Percentiles rank a stretch among this genome's conserved stretches.
phyloP scores from a whole-genome alignment of 2,329 filamentous ascomycete species.

The Trichoderma polysporum region DNA sequence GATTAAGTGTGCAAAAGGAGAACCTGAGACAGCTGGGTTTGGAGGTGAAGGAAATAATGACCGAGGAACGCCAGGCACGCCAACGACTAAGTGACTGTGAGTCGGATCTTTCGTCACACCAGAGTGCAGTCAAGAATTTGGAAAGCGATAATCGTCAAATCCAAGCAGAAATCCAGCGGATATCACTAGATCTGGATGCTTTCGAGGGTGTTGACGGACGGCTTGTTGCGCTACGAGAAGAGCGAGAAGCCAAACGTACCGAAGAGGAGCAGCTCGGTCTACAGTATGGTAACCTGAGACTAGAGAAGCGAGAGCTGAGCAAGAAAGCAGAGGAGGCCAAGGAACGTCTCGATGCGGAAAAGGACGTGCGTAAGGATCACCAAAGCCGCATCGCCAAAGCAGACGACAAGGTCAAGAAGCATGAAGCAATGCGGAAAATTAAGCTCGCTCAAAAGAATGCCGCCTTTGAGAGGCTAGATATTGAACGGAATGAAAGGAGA shows the following conservation, averaged over 20 bases:
- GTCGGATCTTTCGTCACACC: constrained; percentile 47
- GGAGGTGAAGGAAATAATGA: constrained; percentile 54
- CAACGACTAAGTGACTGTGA: constrained; percentile 50
- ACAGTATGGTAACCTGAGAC: constrained; percentile 53
- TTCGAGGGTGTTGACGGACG: constrained; percentile 68
- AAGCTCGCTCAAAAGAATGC: constrained; percentile 62
- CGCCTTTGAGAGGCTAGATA: constrained; percentile 52
- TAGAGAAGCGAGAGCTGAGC: constrained; percentile 52
- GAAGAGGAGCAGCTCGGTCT: constrained; percentile 50
- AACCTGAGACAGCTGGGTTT: constrained; percentile 52
- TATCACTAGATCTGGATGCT: constrained; percentile 60
- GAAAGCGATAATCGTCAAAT: constrained; percentile 57
- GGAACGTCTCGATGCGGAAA: constrained; percentile 34
- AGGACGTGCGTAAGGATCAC: constrained; percentile 41
- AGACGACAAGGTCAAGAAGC: constrained; percentile 51
- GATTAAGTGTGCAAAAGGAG: constrained; percentile 56
- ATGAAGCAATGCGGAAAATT: constrained; percentile 50
- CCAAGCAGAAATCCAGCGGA: constrained; percentile 55
- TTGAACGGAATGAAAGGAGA: constrained; percentile 46
- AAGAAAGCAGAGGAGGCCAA: constrained; percentile 43
- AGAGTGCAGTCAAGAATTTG: constrained; percentile 38
- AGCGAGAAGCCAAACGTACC: constrained; percentile 56
- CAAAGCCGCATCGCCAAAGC: constrained; percentile 55
- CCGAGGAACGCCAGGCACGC: constrained; percentile 47
- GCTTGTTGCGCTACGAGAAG: constrained; percentile 57